Base-by-base conservation (phyloP, 352 stramenopile genomes). In the Globisporangium acanthophoron region DNA sequence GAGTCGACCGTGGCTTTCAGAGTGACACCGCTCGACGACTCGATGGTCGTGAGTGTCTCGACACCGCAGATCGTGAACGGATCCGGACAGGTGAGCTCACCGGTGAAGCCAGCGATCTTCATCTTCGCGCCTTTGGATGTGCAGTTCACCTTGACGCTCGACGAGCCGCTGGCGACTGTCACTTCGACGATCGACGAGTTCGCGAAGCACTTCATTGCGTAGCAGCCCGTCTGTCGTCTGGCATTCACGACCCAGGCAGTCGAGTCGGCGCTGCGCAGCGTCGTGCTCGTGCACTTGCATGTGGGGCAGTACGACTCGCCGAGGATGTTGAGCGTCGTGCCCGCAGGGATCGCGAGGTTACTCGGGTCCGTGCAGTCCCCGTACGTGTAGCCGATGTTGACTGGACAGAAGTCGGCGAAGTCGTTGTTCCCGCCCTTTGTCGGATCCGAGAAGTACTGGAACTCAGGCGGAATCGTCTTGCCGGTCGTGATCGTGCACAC, bases 351-450 rank as follows among this genome's bases (percentile, higher is more conserved):
- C 0, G 73, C 60, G 15, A 94, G 70, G 49, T 94, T 94, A 40
- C 45, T 58, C 8, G 68, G 58, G 44, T 78, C 69, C n/a, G 68
- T 66, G 61, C 85, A 94, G 61, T 94, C 82, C 43, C 82, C 82
- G 24, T 70, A 70, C 9, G 67, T 61, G 57, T 82, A 92, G 44
- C 80, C 85, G 37, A 80, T 73, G 46, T 91, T 90, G 48, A 92
- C 76, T 4, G 85, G 85, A 46, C 82, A 94, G 54, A 74, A 94
- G 61, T 94, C 82, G 0, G 82, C 76, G 44, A 81, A 92, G 16
- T 84, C 71, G 54, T 85, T 80, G 41, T 75, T 71, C 9, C 80
- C 80, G 40, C 82, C 85, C 12, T 74, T 69, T 0, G 64, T 78
- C 3, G 63, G 39, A 27, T 87, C 65, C 18, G 41, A 37, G 45